phyloP scores from a whole-genome alignment of 257 asterid species.

The Henckelia pumila region DNA sequence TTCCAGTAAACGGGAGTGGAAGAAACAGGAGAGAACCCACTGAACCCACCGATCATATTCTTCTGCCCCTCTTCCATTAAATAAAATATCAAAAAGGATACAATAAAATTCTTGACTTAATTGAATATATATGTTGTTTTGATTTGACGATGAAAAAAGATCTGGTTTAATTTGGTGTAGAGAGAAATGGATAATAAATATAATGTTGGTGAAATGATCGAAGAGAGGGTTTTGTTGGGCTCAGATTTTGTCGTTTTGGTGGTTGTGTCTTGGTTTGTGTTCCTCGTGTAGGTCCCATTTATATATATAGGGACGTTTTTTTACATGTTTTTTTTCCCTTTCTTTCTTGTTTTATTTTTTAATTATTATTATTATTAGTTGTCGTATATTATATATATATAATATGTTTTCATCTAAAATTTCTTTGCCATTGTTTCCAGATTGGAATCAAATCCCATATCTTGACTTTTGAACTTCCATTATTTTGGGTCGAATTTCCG shows the following conservation, averaged over 20 bases:
- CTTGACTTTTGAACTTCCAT: too few relatives aligned
- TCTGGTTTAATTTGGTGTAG: not conserved
- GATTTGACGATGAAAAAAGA: not conserved
- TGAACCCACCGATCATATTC: conserved; percentile 31
- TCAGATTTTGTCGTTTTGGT: not conserved
- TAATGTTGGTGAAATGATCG: not conserved
- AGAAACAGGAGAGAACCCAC: conserved; percentile 75
- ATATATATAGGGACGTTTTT: not conserved
- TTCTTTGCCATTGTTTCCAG: too few relatives aligned
- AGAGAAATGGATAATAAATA: not conserved
- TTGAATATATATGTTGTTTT: too few relatives aligned
- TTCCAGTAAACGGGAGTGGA: conserved; percentile 81
- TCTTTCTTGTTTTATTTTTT: too few relatives aligned
- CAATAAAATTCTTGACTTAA: not conserved
- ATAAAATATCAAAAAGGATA: not conserved
- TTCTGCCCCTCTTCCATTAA: conserved; percentile 46
- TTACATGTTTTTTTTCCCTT: not conserved
- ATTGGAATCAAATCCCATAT: too few relatives aligned
- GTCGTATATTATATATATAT: too few relatives aligned
- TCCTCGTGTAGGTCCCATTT: not conserved
- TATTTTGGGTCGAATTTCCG: too few relatives aligned
- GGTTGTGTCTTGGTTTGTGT: not conserved
- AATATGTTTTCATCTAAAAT: too few relatives aligned
- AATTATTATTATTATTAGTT: too few relatives aligned
- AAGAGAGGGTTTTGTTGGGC: not conserved